These are phyloP conservation scores for Xylaria flabelliformis DNA, from an alignment of 495 filamentous ascomycete species.

Conservation along the genomic window DNA sequence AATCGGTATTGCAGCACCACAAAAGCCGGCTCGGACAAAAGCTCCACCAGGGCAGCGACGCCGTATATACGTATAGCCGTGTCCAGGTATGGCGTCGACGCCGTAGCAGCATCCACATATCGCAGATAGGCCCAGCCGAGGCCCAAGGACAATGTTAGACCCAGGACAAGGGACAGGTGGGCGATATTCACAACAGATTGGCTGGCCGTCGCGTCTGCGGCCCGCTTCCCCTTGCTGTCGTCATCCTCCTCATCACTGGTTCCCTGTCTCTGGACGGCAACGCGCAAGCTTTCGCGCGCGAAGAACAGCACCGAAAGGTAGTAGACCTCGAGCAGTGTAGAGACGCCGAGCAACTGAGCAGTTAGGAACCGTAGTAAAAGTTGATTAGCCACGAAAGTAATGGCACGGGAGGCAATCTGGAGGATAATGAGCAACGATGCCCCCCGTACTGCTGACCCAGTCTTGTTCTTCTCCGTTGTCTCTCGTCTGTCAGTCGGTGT, in stretches of 20 bases:
- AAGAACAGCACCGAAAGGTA: conserved; percentile 89
- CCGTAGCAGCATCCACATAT: conserved; percentile 57
- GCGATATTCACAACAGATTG: conserved; percentile 89
- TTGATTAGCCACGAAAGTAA: conserved; percentile 93
- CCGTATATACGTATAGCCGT: conserved; percentile 71
- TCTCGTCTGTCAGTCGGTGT: background rate
- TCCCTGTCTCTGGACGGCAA: conserved; percentile 82
- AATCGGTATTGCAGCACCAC: conserved; percentile 80
- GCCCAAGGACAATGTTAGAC: conserved; percentile 64
- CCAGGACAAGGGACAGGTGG: conserved; percentile 75
- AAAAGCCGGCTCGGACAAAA: conserved; percentile 85
- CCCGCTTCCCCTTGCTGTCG: conserved; percentile 31
- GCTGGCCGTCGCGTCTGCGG: conserved; percentile 36
- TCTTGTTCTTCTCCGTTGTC: conserved; percentile 21
- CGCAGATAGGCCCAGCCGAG: conserved; percentile 71
- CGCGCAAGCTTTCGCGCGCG: conserved; percentile 83
- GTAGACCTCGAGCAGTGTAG: conserved; percentile 89
- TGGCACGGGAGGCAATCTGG: conserved; percentile 79
- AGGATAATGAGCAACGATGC: conserved; percentile 86
- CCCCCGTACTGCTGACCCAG: conserved; percentile 57
- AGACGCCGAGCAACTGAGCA: conserved; percentile 79
- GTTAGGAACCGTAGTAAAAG: conserved; percentile 84
- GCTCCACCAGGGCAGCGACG: conserved; percentile 77
- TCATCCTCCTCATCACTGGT: conserved; percentile 42
- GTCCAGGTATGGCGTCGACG: conserved; percentile 64